Evolutionary conservation across 495 filamentous ascomycete genomes (phyloP).

Genomic region (Aspergillus incahuasiensis): DNA sequence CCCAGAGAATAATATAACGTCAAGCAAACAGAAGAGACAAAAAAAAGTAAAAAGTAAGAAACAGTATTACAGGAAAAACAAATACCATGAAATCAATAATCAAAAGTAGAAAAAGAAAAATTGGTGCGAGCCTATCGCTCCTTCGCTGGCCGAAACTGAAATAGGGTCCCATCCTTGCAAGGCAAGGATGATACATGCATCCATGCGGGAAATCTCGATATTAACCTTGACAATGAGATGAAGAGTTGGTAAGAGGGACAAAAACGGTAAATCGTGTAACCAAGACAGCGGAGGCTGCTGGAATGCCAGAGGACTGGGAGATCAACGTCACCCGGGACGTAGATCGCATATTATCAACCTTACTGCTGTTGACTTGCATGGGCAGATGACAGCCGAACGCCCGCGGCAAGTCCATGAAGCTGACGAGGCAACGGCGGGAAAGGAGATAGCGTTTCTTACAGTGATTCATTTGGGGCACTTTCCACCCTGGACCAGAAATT

Average conservation of each 20-base stretch:
- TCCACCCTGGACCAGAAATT: neutral
- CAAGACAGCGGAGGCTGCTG: constrained; percentile 10
- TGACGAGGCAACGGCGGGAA: constrained; percentile 4
- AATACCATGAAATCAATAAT: constrained; percentile 15
- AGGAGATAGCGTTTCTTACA: constrained; percentile 20
- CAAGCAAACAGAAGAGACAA: constrained; percentile 13
- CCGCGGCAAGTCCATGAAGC: constrained; percentile 6
- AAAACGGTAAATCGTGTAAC: constrained; percentile 18
- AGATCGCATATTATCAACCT: constrained; percentile 21
- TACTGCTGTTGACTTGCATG: constrained; percentile 12
- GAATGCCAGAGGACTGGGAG: constrained; percentile 9
- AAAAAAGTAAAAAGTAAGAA: constrained; percentile 15
- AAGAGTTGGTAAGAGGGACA: constrained; percentile 3
- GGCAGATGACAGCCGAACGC: constrained; percentile 1
- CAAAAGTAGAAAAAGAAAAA: constrained; percentile 14
- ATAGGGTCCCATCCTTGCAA: constrained; percentile 25
- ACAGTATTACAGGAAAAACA: constrained; percentile 17
- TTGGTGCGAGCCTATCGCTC: constrained; percentile 20
- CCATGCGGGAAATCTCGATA: constrained; percentile 17
- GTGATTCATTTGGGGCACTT: constrained; percentile 23
- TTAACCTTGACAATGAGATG: constrained; percentile 18
- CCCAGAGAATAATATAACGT: constrained; percentile 10
- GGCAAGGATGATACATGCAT: constrained; percentile 18
- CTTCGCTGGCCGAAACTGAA: constrained; percentile 18
- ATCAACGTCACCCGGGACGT: constrained; percentile 19